A percentile compares a stretch with the other conserved stretches of the same genome.
Conservation (phyloP, 2,329 filamentous ascomycete species). For the Cladosporium halotolerans region DNA sequence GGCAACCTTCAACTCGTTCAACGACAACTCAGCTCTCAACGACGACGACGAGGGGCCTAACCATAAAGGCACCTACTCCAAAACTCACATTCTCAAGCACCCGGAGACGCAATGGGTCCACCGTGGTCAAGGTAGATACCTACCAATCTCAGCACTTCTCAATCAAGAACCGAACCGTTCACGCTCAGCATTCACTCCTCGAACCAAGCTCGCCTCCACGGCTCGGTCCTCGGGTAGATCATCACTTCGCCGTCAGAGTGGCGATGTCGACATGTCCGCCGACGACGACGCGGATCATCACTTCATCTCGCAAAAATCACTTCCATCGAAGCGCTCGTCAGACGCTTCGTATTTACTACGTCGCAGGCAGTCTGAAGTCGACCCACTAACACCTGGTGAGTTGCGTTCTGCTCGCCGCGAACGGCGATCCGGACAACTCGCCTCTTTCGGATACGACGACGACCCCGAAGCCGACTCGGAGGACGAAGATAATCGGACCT, state of each 20-base stretch:
- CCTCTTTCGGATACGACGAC: conserved; percentile 4
- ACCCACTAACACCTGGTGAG: conserved; percentile 9
- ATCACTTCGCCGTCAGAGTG: conserved; percentile 7
- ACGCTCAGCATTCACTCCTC: neutral
- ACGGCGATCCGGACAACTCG: conserved; percentile 12
- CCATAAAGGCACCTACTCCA: conserved; percentile 27
- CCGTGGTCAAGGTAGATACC: conserved; percentile 29
- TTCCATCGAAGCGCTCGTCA: neutral
- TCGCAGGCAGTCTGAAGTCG: conserved; percentile 5
- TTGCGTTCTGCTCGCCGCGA: conserved; percentile 11
- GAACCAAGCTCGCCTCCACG: neutral
- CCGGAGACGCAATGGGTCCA: conserved; percentile 29
- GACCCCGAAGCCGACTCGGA: conserved; percentile 3
- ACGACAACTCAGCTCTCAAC: neutral
- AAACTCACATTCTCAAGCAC: conserved; percentile 24
- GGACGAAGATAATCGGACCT: conserved; percentile 13
- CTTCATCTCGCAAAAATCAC: neutral
- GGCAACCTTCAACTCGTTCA: conserved; percentile 1
- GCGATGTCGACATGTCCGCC: neutral
- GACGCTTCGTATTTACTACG: conserved; percentile 10
- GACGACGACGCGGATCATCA: conserved; percentile 1
- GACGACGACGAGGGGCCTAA: conserved; percentile 23
- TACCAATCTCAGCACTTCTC: conserved; percentile 14
- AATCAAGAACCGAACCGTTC: neutral
- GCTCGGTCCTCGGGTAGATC: conserved; percentile 4